Evolutionary conservation across 768 basidiomycete genomes (phyloP).

Genomic region (Solioccasus polychromus): DNA sequence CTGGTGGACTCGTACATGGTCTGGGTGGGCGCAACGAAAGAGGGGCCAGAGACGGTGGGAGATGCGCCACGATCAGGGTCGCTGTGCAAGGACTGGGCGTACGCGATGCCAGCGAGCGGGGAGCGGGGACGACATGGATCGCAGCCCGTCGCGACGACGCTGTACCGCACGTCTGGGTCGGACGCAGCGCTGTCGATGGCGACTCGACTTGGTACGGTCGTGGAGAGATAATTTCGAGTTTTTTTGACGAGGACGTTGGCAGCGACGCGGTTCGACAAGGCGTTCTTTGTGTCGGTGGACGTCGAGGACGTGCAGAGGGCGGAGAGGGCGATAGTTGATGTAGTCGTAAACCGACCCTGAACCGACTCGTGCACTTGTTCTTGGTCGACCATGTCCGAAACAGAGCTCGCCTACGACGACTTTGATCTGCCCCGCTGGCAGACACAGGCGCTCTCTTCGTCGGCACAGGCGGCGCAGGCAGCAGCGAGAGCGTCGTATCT

Average conservation of each 20-base stretch:
- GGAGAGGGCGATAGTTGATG: constrained; percentile 58
- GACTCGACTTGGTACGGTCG: constrained; percentile 68
- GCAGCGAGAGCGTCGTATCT: constrained; percentile 52
- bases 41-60: constrained; percentile 40
- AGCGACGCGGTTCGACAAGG: constrained; percentile 65
- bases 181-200: constrained; percentile 74
- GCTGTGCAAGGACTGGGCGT: constrained; percentile 77
- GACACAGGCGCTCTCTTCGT: constrained; percentile 50
- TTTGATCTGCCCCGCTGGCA: constrained; percentile 69
- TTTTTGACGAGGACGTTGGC: constrained; percentile 1
- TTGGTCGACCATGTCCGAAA: constrained; percentile 57
- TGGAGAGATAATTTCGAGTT: neutral
- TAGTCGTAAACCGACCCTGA: constrained; percentile 40
- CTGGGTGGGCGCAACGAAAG: constrained; percentile 69
- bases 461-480: constrained; percentile 56
- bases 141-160: constrained; percentile 40
- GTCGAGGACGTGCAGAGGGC: too few species aligned
- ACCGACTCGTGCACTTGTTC: constrained; percentile 7
- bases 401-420: constrained; percentile 74
- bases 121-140: constrained; percentile 7
- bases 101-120: constrained; percentile 64
- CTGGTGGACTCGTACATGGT: constrained; percentile 78
- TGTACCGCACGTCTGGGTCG: constrained; percentile 60
- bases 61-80: constrained; percentile 52
- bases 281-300: constrained; percentile 76